These are phyloP conservation scores for Cystobasidiopsis lactophilus DNA, from an alignment of 768 basidiomycete species.

Conservation along the genomic window DNA sequence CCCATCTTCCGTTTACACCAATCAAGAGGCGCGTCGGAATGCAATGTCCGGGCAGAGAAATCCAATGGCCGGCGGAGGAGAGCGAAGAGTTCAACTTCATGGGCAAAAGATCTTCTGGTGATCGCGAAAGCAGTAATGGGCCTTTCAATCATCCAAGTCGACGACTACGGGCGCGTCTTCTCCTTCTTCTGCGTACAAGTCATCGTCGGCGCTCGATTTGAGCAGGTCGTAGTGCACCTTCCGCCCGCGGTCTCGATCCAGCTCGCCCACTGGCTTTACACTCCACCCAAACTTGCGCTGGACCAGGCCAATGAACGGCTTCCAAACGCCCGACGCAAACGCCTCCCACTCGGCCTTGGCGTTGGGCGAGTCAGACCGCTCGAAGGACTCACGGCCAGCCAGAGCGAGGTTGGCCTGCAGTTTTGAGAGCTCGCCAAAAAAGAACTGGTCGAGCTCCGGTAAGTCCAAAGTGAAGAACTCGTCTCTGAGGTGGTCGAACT, in stretches of 20 bases:
- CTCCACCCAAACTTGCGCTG: conserved; percentile 28
- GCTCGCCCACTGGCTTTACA: conserved; percentile 12
- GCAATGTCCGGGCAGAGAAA: no score
- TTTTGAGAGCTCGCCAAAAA: conserved; percentile 10
- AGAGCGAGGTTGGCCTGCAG: conserved; percentile 6
- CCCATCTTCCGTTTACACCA: no score
- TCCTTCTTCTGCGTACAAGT: conserved; percentile 31
- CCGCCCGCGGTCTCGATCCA: neutral
- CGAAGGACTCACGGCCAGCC: no score
- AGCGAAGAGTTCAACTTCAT: no score
- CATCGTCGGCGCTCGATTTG: conserved; percentile 10
- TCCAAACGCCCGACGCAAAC: conserved; percentile 7
- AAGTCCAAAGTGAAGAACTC: conserved; percentile 13
- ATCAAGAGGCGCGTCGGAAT: no score
- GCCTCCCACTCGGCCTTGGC: neutral
- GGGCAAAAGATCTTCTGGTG: no score
- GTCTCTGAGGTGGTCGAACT: conserved; percentile 1
- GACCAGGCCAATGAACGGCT: conserved; percentile 1
- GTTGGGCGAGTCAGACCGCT: conserved; percentile 5
- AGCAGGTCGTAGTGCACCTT: conserved; percentile 3
- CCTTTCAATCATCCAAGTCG: conserved; percentile 3
- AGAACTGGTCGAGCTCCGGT: conserved; percentile 14
- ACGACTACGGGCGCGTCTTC: conserved; percentile 21
- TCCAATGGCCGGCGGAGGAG: no score
- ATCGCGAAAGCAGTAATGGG: no score